Evolutionary conservation across 2,329 filamentous ascomycete species (phyloP).

Genomic region (Cryphonectria naterciae): DNA sequence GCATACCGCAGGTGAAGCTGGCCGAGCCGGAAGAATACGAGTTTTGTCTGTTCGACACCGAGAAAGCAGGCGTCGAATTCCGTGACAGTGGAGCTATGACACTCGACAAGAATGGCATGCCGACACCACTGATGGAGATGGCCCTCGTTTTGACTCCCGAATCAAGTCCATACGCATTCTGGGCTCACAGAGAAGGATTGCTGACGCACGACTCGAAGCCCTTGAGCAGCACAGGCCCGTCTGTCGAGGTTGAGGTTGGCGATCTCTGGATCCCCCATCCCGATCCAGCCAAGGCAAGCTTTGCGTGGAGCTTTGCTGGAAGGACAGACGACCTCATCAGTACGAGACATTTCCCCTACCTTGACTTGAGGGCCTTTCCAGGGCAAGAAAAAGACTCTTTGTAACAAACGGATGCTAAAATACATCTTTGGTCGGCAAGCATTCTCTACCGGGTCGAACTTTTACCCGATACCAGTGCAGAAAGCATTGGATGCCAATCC

Average conservation of each 20-base stretch:
- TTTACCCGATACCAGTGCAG: constrained; percentile 21
- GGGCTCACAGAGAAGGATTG: constrained; percentile 23
- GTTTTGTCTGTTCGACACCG: constrained; percentile 31
- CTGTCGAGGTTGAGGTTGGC: constrained; percentile 27
- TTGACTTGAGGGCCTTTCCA: background rate
- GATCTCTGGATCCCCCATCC: constrained; percentile 33
- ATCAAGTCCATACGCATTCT: constrained; percentile 26
- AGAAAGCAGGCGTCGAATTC: constrained; percentile 29
- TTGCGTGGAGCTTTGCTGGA: constrained; percentile 31
- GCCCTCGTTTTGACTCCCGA: constrained; percentile 27
- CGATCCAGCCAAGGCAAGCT: constrained; percentile 29
- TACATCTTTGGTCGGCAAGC: background rate
- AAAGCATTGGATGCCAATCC: constrained; percentile 12
- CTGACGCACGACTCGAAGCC: constrained; percentile 17
- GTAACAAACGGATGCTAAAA: background rate
- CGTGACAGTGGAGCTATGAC: constrained; percentile 25
- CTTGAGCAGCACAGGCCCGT: background rate
- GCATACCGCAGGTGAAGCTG: constrained; percentile 24
- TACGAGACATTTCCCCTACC: background rate
- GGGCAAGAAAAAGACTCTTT: background rate
- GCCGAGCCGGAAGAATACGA: constrained; percentile 29
- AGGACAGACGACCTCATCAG: constrained; percentile 31
- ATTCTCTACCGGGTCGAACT: constrained; percentile 20
- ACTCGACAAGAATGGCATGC: background rate
- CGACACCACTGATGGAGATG: constrained; percentile 30